These are phyloP conservation scores for Aspergillus nanangensis DNA, from an alignment of 495 filamentous ascomycete genomes.

Conservation along the genomic window DNA sequence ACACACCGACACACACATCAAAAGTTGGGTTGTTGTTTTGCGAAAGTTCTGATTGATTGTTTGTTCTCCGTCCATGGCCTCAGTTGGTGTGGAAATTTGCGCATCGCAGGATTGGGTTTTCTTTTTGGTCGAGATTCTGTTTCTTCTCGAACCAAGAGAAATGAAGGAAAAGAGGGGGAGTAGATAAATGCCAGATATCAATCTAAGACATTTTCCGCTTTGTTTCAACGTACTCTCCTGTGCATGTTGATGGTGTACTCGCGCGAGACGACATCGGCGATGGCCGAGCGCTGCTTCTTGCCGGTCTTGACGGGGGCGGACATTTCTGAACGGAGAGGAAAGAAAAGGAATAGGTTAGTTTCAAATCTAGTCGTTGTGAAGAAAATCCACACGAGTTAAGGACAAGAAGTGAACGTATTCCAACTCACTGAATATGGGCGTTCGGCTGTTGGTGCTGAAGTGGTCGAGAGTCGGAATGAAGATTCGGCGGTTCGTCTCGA, in stretches of 20 bases:
- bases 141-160: no score
- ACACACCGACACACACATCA: no score
- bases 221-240: conserved; percentile 86
- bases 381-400: no score
- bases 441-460: conserved; percentile 41
- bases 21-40: no score
- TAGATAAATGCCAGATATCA: no score
- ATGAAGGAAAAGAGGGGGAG: no score
- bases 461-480: conserved; percentile 34
- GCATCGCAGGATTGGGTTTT: conserved; percentile 13
- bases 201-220: no score
- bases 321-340: conserved; percentile 53
- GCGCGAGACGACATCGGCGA: conserved; percentile 95
- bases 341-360: conserved; percentile 15
- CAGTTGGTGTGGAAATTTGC: conserved; percentile 21
- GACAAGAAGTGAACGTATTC: no score
- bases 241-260: conserved; percentile 99
- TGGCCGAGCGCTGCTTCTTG: conserved; percentile 85
- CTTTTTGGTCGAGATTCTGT: not conserved
- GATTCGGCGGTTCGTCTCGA: conserved; percentile 16
- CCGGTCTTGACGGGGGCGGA: conserved; percentile 54
- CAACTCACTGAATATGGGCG: conserved; percentile 39
- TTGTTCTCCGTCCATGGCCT: conserved; percentile 25
- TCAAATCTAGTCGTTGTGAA: no score
- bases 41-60: no score